Evolutionary conservation across 2,329 filamentous ascomycete genomes (phyloP), one percentile per base, ranked within the genome.

Genomic region (Metarhizium robertsii): DNA sequence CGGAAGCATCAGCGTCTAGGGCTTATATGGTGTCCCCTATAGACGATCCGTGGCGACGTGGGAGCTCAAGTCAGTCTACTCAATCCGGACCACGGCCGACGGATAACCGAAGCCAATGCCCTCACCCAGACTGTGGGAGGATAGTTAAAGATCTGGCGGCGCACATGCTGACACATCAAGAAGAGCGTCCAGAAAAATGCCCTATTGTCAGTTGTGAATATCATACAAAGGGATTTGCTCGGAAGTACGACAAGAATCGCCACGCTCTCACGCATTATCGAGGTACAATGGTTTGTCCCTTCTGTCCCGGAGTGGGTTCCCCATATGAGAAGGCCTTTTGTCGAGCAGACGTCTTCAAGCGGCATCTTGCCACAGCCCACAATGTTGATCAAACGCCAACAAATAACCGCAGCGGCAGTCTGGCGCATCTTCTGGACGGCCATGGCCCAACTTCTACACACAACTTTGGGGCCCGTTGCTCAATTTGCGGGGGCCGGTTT

Each of bases 261-360:
- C 94, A 99, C 68, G 95, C 92, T 1, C 74, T 97, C 60, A 97
- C 92, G 2, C 94, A 97, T 68, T 99, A 97, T 77, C 95, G 96
- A 71, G 92, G 92, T 8, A 96, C 90, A 14, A 96, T 97, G 91
- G 88, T 96, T 7, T 99, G 94, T 65, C 92, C 92, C 5, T 97
- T 97, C 71, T 97, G 94, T 62, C 90, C 92, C 0, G 90, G 91
- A 4, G 87, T 86, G 20, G 91, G 92, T 6, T 92, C 90, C 3
- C 83, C 90, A 1, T 88, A 87, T 6, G 92, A 96, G 71, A 96
- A 96, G 76, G 90, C 88, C 61, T 97, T 99, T 72, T 96, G 96
- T 73, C 83, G 94, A 53, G 92, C 92, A 42, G 94, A 99, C 66
- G 92, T 97, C 45, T 97, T 97, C 79, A 97, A 97, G 77, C 81